Conservation (phyloP, 306 rosid species). For the Malus sylvestris region DNA sequence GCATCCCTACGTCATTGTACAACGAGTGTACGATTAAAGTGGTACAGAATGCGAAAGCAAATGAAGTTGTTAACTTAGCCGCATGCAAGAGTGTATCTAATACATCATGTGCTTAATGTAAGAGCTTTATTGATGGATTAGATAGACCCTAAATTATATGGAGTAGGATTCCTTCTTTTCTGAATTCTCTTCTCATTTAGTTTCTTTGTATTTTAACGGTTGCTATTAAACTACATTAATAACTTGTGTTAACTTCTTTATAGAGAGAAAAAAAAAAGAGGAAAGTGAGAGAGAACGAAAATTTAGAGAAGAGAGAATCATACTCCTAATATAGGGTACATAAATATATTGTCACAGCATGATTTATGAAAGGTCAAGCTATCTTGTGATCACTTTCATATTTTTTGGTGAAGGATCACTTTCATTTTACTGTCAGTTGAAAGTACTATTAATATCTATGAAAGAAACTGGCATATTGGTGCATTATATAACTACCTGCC, state of each 20-base stretch:
- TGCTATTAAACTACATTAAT: too few relatives aligned
- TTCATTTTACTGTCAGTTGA: neutral
- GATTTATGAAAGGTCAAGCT: neutral
- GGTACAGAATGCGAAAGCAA: conserved; percentile 13
- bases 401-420: neutral
- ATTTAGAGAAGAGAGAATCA: too few relatives aligned
- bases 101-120: conserved; percentile 46
- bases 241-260: too few relatives aligned
- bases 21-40: neutral
- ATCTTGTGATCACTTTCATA: neutral
- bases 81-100: conserved; percentile 48
- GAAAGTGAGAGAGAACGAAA: too few relatives aligned
- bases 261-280: too few relatives aligned
- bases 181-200: too few relatives aligned
- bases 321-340: too few relatives aligned
- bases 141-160: neutral
- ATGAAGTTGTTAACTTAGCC: conserved; percentile 25
- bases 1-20: conserved; percentile 17
- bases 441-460: neutral
- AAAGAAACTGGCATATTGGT: neutral
- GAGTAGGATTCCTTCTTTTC: neutral
- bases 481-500: neutral
- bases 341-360: neutral
- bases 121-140: neutral
- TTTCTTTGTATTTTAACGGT: too few relatives aligned